Conservation (phyloP, 345 rosid genomes). For the Aegle marmelos region DNA sequence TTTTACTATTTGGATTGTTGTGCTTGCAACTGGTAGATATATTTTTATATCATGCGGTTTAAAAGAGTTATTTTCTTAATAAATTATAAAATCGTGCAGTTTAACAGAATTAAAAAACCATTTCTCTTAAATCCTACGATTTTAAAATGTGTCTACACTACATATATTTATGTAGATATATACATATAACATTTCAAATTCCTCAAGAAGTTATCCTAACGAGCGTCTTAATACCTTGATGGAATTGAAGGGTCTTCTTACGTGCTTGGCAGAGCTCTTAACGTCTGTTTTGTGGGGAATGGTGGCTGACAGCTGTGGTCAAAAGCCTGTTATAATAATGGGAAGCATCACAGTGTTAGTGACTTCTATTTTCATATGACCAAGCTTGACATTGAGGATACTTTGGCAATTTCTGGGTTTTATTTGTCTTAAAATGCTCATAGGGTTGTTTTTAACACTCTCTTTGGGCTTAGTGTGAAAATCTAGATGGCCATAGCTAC, state of each 20-base stretch:
- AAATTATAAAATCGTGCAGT: too few species aligned
- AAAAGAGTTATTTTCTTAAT: too few species aligned
- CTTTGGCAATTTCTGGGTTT: neutral
- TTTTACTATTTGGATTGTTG: constrained; percentile 61
- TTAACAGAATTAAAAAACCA: too few species aligned
- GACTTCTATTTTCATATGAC: neutral
- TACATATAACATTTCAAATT: neutral
- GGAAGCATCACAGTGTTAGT: constrained; percentile 78
- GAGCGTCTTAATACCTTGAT: constrained; percentile 11
- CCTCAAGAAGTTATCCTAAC: constrained; percentile 3
- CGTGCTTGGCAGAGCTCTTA: constrained; percentile 84
- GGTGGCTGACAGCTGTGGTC: constrained; percentile 82
- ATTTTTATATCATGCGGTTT: too few species aligned
- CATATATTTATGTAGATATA: too few species aligned
- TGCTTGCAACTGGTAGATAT: constrained; percentile 68
- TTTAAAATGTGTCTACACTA: too few species aligned
- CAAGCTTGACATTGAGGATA: neutral
- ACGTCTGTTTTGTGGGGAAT: constrained; percentile 87
- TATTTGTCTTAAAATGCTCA: neutral
- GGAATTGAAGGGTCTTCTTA: constrained; percentile 61
- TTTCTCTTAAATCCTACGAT: too few species aligned
- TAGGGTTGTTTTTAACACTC: constrained; percentile 82
- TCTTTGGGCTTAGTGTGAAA: constrained; percentile 77
- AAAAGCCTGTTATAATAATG: constrained; percentile 75
- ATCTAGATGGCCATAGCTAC: constrained; percentile 85